These are phyloP conservation scores for Xylariaceae sp. DNA, from an alignment of 2,329 filamentous ascomycete species.

Conservation along the genomic window DNA sequence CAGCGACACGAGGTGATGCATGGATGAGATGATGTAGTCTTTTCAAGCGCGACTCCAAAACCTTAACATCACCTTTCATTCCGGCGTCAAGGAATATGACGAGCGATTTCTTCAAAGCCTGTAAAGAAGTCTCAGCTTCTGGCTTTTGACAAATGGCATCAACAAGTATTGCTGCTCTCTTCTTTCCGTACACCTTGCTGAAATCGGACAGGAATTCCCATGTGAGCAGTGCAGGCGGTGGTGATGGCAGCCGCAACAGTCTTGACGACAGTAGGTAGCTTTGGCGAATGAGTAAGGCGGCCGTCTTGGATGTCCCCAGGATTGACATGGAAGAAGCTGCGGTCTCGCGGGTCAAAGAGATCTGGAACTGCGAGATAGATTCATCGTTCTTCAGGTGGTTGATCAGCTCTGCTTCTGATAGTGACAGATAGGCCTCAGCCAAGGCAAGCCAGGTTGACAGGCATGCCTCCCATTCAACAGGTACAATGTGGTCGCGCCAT, in stretches of 20 bases:
- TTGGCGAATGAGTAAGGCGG: constrained; percentile 55
- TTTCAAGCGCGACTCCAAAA: constrained; percentile 53
- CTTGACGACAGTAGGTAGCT: constrained; percentile 64
- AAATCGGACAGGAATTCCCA: constrained; percentile 71
- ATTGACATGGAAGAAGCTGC: constrained; percentile 36
- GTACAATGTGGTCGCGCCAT: constrained; percentile 64
- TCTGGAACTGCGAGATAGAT: constrained; percentile 62
- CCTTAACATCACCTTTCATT: constrained; percentile 52
- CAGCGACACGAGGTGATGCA: constrained; percentile 54
- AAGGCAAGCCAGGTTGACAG: constrained; percentile 74
- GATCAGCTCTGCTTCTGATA: constrained; percentile 56
- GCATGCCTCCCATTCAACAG: constrained; percentile 74
- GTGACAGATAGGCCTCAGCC: constrained; percentile 60
- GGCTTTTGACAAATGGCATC: constrained; percentile 50
- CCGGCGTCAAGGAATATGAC: constrained; percentile 63
- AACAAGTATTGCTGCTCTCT: constrained; percentile 52
- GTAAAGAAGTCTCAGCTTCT: constrained; percentile 53
- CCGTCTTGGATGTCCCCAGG: constrained; percentile 33
- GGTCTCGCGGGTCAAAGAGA: constrained; percentile 61
- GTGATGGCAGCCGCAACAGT: constrained; percentile 45
- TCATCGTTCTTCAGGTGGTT: constrained; percentile 51
- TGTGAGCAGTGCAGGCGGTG: constrained; percentile 50
- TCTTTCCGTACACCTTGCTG: constrained; percentile 64
- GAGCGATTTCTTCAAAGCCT: constrained; percentile 59
- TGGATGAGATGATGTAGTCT: constrained; percentile 63